phyloP scores from a whole-genome alignment of 2,329 filamentous ascomycete genomes.

The Apiospora rasikravindrae region DNA sequence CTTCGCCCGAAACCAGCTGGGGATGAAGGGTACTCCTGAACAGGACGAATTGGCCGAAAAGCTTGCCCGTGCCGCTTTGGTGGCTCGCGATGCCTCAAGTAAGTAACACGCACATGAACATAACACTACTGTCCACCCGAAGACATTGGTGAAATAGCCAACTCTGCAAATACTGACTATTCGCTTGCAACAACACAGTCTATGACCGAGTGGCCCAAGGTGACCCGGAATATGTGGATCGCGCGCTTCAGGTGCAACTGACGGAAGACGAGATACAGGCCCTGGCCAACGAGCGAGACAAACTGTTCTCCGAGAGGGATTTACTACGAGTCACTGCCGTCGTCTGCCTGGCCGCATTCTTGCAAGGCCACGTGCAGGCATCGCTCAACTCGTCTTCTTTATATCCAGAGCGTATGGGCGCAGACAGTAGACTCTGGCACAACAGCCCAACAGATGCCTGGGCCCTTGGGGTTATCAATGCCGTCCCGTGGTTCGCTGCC shows the following conservation, averaged over 20 bases:
- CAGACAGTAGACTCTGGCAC: not conserved
- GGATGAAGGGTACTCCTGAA: not conserved
- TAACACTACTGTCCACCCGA: not conserved
- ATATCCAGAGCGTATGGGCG: constrained; percentile 25
- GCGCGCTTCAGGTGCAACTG: constrained; percentile 40
- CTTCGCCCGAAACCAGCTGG: not conserved
- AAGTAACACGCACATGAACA: not conserved
- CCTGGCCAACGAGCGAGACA: constrained; percentile 44
- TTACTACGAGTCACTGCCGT: constrained; percentile 48
- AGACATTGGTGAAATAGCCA: not conserved
- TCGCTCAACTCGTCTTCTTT: constrained; percentile 49
- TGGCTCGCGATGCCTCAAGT: constrained; percentile 45
- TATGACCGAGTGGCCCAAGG: constrained; percentile 45
- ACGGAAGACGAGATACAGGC: constrained; percentile 43
- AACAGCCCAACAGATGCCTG: constrained; percentile 27
- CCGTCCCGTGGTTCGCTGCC: constrained; percentile 46
- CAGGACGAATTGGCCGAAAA: constrained; percentile 21
- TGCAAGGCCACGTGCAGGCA: constrained; percentile 51
- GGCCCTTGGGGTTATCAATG: constrained; percentile 47
- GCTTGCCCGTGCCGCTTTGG: constrained; percentile 45
- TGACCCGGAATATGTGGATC: constrained; percentile 27
- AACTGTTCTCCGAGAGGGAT: constrained; percentile 44
- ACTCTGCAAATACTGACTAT: not conserved
- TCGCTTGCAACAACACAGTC: not conserved
- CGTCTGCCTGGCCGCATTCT: constrained; percentile 49